phyloP scores from a whole-genome alignment of 139 green algal genomes.

The Choricystis sp. region DNA sequence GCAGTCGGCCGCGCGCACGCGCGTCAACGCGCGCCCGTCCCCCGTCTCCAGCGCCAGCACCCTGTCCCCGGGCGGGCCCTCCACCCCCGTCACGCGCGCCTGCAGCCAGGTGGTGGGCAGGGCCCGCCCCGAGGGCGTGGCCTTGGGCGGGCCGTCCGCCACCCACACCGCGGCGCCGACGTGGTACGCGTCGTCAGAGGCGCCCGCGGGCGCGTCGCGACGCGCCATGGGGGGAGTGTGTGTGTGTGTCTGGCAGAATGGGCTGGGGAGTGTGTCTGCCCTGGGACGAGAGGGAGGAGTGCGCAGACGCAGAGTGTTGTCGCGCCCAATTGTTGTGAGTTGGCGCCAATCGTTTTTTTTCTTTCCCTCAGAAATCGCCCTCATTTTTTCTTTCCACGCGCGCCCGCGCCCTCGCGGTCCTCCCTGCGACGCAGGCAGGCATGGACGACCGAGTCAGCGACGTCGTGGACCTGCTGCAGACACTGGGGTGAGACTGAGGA shows the following conservation, averaged over 20 bases:
- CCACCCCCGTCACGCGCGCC: not conserved
- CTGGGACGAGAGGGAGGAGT: not conserved
- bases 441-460: not conserved
- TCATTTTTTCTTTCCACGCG: no score
- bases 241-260: no score
- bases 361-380: no score
- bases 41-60: constrained; percentile 16
- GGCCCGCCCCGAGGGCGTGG: not conserved
- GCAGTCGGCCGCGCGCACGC: constrained; percentile 1
- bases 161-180: not conserved
- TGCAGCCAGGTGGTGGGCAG: not conserved
- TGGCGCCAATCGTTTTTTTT: no score
- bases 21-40: not conserved
- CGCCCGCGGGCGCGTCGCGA: not conserved
- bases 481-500: not conserved
- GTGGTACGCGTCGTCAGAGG: not conserved
- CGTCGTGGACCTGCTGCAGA: not conserved
- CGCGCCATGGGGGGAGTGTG: not conserved
- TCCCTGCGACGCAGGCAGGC: not conserved
- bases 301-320: no score
- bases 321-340: no score
- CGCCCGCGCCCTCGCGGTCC: no score
- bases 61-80: not conserved
- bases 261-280: no score
- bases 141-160: not conserved